phyloP scores from a whole-genome alignment of 495 filamentous ascomycete species.

The Neurospora africana region DNA sequence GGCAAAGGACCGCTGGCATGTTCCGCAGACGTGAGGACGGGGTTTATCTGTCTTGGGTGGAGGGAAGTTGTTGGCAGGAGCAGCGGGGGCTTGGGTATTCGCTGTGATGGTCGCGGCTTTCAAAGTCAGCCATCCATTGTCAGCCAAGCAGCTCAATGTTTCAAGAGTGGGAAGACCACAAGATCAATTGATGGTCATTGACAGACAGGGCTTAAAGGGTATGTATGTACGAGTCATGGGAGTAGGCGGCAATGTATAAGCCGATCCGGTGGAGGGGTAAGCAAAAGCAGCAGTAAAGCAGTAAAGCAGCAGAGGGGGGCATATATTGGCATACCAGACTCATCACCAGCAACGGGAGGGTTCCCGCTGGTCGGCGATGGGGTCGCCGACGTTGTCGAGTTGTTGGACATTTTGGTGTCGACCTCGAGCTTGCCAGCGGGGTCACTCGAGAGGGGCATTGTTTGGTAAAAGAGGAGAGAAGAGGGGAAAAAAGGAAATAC shows the following conservation, averaged over 20 bases:
- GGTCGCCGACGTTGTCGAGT: constrained; percentile 11
- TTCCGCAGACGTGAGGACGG: constrained; percentile 86
- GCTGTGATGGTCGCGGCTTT: constrained; percentile 42
- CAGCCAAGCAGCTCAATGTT: not conserved
- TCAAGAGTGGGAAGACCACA: not conserved
- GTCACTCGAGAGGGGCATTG: constrained; percentile 25
- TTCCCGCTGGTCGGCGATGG: constrained; percentile 11
- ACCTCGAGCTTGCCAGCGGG: constrained; percentile 18
- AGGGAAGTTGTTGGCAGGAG: constrained; percentile 39
- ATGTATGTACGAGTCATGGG: not conserved
- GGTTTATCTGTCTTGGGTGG: constrained; percentile 96
- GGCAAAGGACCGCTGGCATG: constrained; percentile 88
- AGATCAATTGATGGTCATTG: not conserved
- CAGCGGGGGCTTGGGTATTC: constrained; percentile 34
- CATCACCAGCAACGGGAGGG: constrained; percentile 19
- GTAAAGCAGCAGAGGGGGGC: not conserved
- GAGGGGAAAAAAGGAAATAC: no score
- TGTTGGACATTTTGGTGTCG: constrained; percentile 23
- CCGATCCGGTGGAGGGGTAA: not conserved
- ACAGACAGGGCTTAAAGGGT: not conserved
- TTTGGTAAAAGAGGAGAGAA: constrained; percentile 7
- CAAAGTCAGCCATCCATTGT: constrained; percentile 1
- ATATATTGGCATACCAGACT: constrained; percentile 21
- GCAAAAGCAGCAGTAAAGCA: not conserved
- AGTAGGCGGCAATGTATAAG: not conserved